These are phyloP conservation scores for Citrus glauca DNA, from an alignment of 345 rosid genomes.

Conservation along the genomic window DNA sequence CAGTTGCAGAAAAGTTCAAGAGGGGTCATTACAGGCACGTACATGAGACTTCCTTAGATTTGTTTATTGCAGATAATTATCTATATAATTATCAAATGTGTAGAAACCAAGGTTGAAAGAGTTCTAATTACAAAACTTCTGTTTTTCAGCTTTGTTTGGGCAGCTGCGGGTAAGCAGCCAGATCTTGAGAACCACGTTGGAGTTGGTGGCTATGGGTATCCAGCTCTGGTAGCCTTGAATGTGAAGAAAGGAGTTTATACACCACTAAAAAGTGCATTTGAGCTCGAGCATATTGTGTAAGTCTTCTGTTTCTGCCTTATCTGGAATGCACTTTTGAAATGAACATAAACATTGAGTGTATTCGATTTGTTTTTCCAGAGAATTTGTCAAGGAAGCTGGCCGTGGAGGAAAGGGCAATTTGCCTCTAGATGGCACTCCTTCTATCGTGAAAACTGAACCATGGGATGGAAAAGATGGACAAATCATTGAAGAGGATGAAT, in stretches of 20 bases:
- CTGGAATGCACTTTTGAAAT: background rate
- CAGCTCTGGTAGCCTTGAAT: conserved; percentile 94
- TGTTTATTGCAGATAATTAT: background rate
- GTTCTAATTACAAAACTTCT: background rate
- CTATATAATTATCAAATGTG: background rate
- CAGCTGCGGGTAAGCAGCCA: conserved; percentile 87
- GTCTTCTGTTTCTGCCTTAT: conserved; percentile 21
- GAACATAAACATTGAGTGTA: background rate
- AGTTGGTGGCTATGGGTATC: conserved; percentile 97
- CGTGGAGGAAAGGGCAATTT: conserved; percentile 94
- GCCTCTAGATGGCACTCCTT: conserved; percentile 59
- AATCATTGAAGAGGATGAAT: conserved; percentile 80
- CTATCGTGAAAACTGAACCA: conserved; percentile 56
- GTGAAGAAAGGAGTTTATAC: conserved; percentile 92
- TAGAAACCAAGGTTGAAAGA: background rate
- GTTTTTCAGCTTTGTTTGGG: conserved; percentile 79
- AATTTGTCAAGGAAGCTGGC: conserved; percentile 86
- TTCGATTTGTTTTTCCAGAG: conserved; percentile 37
- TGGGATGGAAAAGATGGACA: conserved; percentile 96
- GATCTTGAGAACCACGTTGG: conserved; percentile 78
- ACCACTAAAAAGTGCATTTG: conserved; percentile 94
- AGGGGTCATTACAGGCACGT: conserved; percentile 81
- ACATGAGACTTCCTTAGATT: background rate
- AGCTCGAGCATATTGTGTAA: conserved; percentile 77
- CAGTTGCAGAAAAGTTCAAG: conserved; percentile 86